Evolutionary conservation across 2,329 filamentous ascomycete species (phyloP).

Genomic region (Penicillium sp.): DNA sequence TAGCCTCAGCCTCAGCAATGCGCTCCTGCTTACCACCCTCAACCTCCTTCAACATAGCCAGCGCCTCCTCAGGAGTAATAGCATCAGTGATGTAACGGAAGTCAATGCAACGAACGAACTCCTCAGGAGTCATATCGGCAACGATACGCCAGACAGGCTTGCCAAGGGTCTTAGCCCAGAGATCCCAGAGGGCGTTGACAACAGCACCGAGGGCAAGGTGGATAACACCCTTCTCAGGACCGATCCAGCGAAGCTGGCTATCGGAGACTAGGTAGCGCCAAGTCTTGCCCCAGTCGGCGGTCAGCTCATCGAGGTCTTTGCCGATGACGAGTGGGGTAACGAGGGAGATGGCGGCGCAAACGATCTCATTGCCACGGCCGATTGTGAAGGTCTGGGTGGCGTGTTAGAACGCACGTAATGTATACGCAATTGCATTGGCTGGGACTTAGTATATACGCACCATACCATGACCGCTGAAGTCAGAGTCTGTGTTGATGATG

Average conservation of each 20-base stretch:
- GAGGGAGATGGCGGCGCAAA: conserved; percentile 79
- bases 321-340: conserved; percentile 74
- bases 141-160: conserved; percentile 93
- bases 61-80: conserved; percentile 80
- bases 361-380: conserved; percentile 82
- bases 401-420: background rate
- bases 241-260: conserved; percentile 89
- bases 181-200: conserved; percentile 89
- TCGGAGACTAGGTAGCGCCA: conserved; percentile 92
- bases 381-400: conserved; percentile 45
- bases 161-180: conserved; percentile 84
- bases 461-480: conserved; percentile 43
- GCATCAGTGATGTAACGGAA: conserved; percentile 94
- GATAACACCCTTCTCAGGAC: conserved; percentile 90
- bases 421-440: conserved; percentile 4
- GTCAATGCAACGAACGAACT: conserved; percentile 85
- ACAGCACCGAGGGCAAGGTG: conserved; percentile 87
- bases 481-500: conserved; percentile 77
- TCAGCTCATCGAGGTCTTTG: conserved; percentile 73
- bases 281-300: conserved; percentile 79
- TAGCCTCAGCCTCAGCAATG: conserved; percentile 70
- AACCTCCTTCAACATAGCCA: conserved; percentile 66
- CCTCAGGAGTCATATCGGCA: conserved; percentile 83
- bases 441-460: conserved; percentile 22
- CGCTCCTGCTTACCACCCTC: conserved; percentile 69